A percentile compares a stretch with the other conserved stretches of the same genome.
phyloP scores from a whole-genome alignment of 805 yeast genomes.

The Yamadazyma insecticola region DNA sequence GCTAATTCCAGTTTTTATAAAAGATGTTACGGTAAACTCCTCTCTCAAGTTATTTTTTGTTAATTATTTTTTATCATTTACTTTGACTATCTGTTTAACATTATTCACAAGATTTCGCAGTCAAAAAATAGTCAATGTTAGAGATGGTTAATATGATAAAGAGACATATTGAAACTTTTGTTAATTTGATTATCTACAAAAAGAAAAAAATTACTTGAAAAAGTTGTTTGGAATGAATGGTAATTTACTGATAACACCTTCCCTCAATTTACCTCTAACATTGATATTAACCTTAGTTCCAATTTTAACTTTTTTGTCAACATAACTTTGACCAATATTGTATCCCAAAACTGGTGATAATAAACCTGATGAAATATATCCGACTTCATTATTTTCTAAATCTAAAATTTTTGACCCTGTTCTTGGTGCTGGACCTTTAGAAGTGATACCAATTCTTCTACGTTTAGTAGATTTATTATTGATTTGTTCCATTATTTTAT shows the following conservation, averaged over 20 bases:
- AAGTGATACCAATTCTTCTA: constrained; percentile 69
- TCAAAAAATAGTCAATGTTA: no score
- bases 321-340: constrained; percentile 89
- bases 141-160: no score
- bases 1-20: no score
- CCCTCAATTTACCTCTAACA: constrained; percentile 78
- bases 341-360: constrained; percentile 58
- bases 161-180: no score
- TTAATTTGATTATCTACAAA: no score
- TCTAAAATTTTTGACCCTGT: constrained; percentile 65
- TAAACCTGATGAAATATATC: constrained; percentile 60
- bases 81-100: no score
- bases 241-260: constrained; percentile 71
- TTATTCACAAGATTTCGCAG: no score
- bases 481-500: constrained; percentile 64
- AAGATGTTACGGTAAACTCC: no score
- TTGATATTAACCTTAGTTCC: constrained; percentile 72
- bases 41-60: no score
- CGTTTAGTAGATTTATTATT: constrained; percentile 55
- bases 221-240: constrained; percentile 80
- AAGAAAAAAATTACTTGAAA: no score
- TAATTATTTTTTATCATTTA: no score
- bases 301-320: constrained; percentile 65
- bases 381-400: constrained; percentile 28
- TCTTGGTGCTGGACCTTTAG: constrained; percentile 91